These are phyloP conservation scores for Dichotomocladium elegans DNA, from an alignment of 371 early-diverging fungal genomes.

Conservation along the genomic window DNA sequence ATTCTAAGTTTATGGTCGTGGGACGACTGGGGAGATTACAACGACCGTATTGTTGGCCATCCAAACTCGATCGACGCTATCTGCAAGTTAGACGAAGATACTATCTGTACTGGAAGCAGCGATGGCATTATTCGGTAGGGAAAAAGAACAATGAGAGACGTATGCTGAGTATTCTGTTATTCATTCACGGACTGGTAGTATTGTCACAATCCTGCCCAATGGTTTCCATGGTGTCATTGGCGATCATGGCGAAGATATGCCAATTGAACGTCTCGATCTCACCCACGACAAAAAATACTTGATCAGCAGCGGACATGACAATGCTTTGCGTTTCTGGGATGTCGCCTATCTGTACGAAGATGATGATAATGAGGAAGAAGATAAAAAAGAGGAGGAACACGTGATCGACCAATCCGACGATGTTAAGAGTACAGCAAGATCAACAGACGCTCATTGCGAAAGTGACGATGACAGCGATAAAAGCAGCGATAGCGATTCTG, in stretches of 20 bases:
- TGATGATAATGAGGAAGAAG: constrained; percentile 37
- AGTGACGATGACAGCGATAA: constrained; percentile 13
- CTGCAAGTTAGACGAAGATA: constrained; percentile 75
- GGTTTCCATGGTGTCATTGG: constrained; percentile 80
- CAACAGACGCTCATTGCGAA: constrained; percentile 10
- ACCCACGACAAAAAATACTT: constrained; percentile 34
- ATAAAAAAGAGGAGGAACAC: constrained; percentile 35
- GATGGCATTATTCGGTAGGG: constrained; percentile 80
- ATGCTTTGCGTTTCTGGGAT: constrained; percentile 84
- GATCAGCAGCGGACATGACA: constrained; percentile 82
- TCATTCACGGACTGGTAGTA: constrained; percentile 29
- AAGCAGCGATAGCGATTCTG: constrained; percentile 2
- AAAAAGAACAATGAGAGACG: not conserved
- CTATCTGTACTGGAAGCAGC: constrained; percentile 82
- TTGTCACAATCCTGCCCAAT: constrained; percentile 84
- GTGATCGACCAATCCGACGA: constrained; percentile 20
- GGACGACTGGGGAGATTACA: constrained; percentile 89
- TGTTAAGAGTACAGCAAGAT: constrained; percentile 16
- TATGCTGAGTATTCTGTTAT: no score
- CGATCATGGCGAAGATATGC: constrained; percentile 77
- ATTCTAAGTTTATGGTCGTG: constrained; percentile 70
- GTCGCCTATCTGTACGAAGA: constrained; percentile 53
- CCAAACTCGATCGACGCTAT: constrained; percentile 84
- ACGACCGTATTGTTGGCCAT: constrained; percentile 89
- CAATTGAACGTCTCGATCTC: constrained; percentile 1